These are phyloP conservation scores for Tetratostichococcus sp. DNA, from an alignment of 139 green algal genomes.

Conservation along the genomic window DNA sequence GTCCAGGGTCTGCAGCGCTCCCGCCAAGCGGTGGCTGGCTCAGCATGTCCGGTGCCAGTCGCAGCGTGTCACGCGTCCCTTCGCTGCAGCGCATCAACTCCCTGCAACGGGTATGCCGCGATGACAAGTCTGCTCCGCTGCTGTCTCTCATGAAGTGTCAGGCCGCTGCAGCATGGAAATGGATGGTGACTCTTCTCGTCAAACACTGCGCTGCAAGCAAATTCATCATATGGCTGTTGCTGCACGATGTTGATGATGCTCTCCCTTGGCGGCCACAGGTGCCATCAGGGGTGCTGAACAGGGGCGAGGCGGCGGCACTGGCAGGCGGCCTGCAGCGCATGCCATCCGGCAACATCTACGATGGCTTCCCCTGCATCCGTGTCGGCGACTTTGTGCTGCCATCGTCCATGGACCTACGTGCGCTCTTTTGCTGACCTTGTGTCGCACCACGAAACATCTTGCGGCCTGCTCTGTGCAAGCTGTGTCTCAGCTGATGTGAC, in stretches of 20 bases:
- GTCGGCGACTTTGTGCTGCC: slow-evolving; percentile 41
- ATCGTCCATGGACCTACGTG: slow-evolving; percentile 51
- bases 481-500: too few species aligned
- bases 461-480: too few species aligned
- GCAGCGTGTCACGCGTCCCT: background rate
- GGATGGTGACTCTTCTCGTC: too few species aligned
- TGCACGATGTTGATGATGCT: background rate
- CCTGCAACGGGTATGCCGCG: background rate
- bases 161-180: too few species aligned
- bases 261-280: background rate
- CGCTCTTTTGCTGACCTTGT: slow-evolving; percentile 7
- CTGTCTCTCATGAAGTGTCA: too few species aligned
- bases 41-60: background rate
- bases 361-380: slow-evolving; percentile 26
- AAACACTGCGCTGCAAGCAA: too few species aligned
- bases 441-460: too few species aligned
- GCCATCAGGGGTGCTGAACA: background rate
- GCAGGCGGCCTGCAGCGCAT: background rate
- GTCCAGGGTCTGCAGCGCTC: background rate
- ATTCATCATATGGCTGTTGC: too few species aligned
- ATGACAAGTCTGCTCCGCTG: background rate
- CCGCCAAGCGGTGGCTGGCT: background rate
- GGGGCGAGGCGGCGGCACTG: background rate
- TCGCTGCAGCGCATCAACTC: background rate
- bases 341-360: background rate